phyloP scores from a whole-genome alignment of 2,329 filamentous ascomycete genomes.

The Ilyonectria mors-panacis region DNA sequence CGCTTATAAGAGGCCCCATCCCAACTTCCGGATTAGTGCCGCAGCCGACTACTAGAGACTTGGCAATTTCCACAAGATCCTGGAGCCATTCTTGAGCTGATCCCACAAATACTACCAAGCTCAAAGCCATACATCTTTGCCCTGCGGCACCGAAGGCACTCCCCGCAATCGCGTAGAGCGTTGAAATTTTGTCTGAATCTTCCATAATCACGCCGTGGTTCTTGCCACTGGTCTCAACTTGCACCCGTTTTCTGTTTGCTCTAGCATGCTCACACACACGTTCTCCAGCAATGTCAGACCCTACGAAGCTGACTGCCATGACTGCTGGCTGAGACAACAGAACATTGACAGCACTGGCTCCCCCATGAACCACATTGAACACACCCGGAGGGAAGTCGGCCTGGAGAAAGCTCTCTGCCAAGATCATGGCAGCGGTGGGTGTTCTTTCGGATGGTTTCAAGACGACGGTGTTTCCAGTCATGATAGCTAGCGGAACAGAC shows the following conservation, averaged over 20 bases:
- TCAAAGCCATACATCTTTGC: conserved; percentile 78
- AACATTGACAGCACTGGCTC: conserved; percentile 75
- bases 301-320: conserved; percentile 78
- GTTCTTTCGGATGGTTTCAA: conserved; percentile 67
- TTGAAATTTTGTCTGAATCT: conserved; percentile 78
- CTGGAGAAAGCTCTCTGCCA: conserved; percentile 70
- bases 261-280: conserved; percentile 78
- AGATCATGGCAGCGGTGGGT: conserved; percentile 73
- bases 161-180: conserved; percentile 75
- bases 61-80: conserved; percentile 74
- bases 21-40: conserved; percentile 36
- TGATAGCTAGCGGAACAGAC: conserved; percentile 34
- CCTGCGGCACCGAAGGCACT: conserved; percentile 78
- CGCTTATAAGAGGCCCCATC: conserved; percentile 43
- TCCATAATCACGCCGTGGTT: conserved; percentile 78
- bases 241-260: conserved; percentile 78
- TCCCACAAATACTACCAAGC: conserved; percentile 75
- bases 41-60: conserved; percentile 58
- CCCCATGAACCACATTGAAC: conserved; percentile 76
- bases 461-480: conserved; percentile 37
- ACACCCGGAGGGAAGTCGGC: conserved; percentile 38
- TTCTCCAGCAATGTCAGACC: conserved; percentile 77
- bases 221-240: conserved; percentile 78
- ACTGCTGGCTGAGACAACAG: conserved; percentile 77
- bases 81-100: conserved; percentile 76